Conservation (phyloP, 1,284 basidiomycete genomes). For the Trametes versicolor region DNA sequence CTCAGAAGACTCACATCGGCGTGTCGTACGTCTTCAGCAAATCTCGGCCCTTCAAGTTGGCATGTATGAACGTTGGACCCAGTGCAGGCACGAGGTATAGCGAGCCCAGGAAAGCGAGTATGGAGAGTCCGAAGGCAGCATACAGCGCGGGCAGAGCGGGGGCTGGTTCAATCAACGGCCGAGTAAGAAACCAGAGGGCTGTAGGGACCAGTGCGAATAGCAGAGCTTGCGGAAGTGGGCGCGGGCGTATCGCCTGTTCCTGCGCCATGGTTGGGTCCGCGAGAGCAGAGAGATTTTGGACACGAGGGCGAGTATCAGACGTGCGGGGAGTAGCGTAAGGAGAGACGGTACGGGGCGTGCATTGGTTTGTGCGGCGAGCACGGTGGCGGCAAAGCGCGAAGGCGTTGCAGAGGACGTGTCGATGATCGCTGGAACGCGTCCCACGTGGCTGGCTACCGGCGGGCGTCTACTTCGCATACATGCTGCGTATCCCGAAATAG, state of each 20-base stretch:
- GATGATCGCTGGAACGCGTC: constrained; percentile 3
- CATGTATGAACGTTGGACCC: constrained; percentile 77
- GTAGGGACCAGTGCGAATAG: constrained; percentile 69
- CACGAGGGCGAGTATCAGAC: background rate
- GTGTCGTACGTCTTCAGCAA: constrained; percentile 80
- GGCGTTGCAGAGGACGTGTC: constrained; percentile 12
- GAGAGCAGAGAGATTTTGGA: background rate
- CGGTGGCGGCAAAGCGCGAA: background rate
- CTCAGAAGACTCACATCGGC: constrained; percentile 69
- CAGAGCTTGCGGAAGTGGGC: constrained; percentile 56
- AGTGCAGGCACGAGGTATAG: constrained; percentile 81
- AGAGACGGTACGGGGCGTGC: background rate
- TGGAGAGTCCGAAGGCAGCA: constrained; percentile 81
- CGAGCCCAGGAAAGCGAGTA: constrained; percentile 81
- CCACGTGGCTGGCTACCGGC: constrained; percentile 4
- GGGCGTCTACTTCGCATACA: background rate
- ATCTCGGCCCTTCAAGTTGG: constrained; percentile 84
- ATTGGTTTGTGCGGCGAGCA: background rate
- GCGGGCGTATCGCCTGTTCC: constrained; percentile 54
- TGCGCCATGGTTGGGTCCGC: constrained; percentile 25
- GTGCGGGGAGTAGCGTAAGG: background rate
- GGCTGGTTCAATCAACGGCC: constrained; percentile 73
- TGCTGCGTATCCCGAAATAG: too few species aligned
- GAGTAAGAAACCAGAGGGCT: constrained; percentile 72
- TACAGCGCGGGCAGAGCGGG: constrained; percentile 76